A percentile compares a stretch with the other conserved stretches of the same genome.
phyloP scores from a whole-genome alignment of 1,284 basidiomycete species.

The Naganishia cerealis region DNA sequence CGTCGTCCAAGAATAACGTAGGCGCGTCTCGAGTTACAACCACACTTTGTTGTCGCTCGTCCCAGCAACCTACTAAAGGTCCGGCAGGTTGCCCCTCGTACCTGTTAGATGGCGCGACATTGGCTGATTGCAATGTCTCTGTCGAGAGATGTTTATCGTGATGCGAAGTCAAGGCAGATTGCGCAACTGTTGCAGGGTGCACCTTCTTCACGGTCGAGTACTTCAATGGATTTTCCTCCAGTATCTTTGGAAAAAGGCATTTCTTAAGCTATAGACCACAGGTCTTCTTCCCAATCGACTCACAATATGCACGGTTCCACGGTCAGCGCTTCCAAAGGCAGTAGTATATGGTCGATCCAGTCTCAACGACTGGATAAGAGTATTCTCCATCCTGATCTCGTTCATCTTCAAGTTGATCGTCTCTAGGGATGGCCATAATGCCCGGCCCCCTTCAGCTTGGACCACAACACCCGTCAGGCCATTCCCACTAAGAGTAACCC shows the following conservation, averaged over 20 bases:
- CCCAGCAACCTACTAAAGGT: conserved; percentile 8
- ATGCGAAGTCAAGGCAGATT: neutral
- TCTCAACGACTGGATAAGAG: neutral
- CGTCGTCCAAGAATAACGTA: conserved; percentile 3
- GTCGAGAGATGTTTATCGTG: neutral
- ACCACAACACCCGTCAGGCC: conserved; percentile 4
- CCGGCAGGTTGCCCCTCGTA: neutral
- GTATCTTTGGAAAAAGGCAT: conserved; percentile 1
- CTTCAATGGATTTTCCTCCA: conserved; percentile 18
- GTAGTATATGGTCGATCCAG: conserved; percentile 6
- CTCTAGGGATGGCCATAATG: conserved; percentile 16
- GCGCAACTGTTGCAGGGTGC: conserved; percentile 11
- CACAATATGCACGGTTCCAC: conserved; percentile 10
- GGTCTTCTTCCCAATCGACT: neutral
- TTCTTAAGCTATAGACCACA: neutral
- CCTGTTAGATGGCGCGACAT: too few species aligned
- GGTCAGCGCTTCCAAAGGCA: neutral
- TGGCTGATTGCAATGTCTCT: neutral
- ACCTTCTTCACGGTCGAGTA: neutral
- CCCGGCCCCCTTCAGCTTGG: neutral
- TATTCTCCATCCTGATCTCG: conserved; percentile 3
- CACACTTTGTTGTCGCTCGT: conserved; percentile 5
- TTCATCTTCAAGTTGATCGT: conserved; percentile 22
- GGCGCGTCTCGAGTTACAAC: conserved; percentile 7
- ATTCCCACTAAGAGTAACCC: conserved; percentile 9